Conservation (phyloP, 768 basidiomycete genomes). For the Cystoderma amianthinum region DNA sequence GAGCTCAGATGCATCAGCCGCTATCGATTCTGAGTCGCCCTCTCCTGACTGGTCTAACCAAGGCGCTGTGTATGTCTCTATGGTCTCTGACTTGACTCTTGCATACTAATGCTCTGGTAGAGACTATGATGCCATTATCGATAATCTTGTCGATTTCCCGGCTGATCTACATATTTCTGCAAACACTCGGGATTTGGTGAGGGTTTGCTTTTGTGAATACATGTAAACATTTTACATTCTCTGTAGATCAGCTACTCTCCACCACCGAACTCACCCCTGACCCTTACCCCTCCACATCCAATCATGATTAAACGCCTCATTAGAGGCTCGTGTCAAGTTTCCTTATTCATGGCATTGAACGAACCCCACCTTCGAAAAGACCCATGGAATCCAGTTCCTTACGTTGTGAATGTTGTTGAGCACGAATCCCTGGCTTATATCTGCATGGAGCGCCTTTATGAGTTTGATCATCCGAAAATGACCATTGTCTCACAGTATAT, state of each 20-base stretch:
- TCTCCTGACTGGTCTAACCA: too few species aligned
- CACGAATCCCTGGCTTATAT: slow-evolving; percentile 33
- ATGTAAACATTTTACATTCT: slow-evolving; percentile 11
- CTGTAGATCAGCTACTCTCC: slow-evolving; percentile 16
- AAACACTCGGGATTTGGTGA: background rate
- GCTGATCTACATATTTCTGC: background rate
- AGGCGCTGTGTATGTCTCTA: background rate
- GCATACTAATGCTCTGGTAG: background rate
- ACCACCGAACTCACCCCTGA: slow-evolving; percentile 11
- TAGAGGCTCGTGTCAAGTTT: slow-evolving; percentile 27
- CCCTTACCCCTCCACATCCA: slow-evolving; percentile 14
- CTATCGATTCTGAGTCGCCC: too few species aligned
- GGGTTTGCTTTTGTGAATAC: background rate
- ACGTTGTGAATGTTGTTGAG: slow-evolving; percentile 35
- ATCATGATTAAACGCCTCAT: slow-evolving; percentile 35
- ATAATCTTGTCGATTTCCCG: background rate
- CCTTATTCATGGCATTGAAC: slow-evolving; percentile 36
- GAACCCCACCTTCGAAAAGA: slow-evolving; percentile 34
- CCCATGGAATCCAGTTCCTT: slow-evolving; percentile 49
- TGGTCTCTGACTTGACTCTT: background rate
- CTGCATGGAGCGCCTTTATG: slow-evolving; percentile 35
- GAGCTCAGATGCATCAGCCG: too few species aligned
- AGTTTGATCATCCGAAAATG: slow-evolving; percentile 39
- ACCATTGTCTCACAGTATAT: slow-evolving; percentile 38
- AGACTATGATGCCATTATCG: background rate